Conservation (phyloP, 345 rosid species). For the Gossypium anomalum region DNA sequence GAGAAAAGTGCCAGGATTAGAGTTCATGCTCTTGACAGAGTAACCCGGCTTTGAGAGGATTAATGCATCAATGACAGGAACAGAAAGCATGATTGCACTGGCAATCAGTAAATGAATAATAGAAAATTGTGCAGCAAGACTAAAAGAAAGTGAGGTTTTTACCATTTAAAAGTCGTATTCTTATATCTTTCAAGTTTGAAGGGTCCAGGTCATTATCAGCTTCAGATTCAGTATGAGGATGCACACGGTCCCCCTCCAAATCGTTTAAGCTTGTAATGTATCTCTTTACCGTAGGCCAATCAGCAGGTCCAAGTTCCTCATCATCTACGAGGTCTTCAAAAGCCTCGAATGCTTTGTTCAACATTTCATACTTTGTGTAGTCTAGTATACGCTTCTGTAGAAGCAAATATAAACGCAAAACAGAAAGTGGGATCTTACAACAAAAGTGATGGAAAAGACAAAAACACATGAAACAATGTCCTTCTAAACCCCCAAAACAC, state of each 20-base stretch:
- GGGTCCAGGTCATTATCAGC: constrained; percentile 45
- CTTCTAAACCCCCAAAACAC: too few relatives aligned
- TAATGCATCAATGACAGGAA: not conserved
- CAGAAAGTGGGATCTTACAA: constrained; percentile 3
- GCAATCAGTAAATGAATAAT: not conserved
- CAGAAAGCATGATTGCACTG: not conserved
- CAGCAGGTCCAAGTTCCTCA: constrained; percentile 96
- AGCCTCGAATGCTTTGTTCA: constrained; percentile 73
- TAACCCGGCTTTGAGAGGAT: not conserved
- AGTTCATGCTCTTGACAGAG: not conserved
- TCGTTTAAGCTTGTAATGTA: constrained; percentile 61
- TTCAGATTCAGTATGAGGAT: constrained; percentile 54
- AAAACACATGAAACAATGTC: not conserved
- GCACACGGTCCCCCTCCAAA: constrained; percentile 52
- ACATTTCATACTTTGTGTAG: constrained; percentile 80
- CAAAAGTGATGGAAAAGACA: not conserved
- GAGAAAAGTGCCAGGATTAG: not conserved
- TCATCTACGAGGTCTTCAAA: constrained; percentile 92
- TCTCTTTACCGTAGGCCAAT: constrained; percentile 82
- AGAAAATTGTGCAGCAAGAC: not conserved
- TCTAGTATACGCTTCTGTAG: constrained; percentile 76
- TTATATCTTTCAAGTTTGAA: constrained; percentile 68
- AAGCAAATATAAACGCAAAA: constrained; percentile 1
- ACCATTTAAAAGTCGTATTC: constrained; percentile 91
- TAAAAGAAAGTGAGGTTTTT: constrained; percentile 12